A percentile compares a stretch with the other conserved stretches of the same genome.
Conservation (phyloP, 2,329 filamentous ascomycete genomes). For the Ophiostoma australiae region DNA sequence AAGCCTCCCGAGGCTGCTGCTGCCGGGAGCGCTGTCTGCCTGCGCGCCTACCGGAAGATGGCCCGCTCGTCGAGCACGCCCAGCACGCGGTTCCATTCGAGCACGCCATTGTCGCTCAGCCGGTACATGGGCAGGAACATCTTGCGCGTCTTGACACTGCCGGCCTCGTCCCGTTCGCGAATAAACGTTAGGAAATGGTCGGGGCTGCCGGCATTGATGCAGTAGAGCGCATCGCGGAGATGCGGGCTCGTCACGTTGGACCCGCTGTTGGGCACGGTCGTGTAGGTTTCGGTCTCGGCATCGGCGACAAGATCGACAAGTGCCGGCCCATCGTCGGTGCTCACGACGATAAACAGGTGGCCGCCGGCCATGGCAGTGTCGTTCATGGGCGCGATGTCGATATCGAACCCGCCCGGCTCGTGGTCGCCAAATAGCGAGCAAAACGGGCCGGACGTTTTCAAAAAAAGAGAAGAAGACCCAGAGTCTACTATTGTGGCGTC, state of each 20-base stretch:
- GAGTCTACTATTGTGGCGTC: not conserved
- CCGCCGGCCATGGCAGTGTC: conserved; percentile 15
- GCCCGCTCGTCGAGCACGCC: conserved; percentile 15
- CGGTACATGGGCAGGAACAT: conserved; percentile 16
- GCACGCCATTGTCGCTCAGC: conserved; percentile 12
- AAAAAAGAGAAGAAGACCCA: not conserved
- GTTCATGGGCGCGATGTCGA: conserved; percentile 5
- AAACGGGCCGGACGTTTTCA: not conserved
- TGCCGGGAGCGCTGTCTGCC: too few relatives aligned
- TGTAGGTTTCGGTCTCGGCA: not conserved
- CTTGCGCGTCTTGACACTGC: conserved; percentile 6
- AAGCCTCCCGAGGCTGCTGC: not conserved
- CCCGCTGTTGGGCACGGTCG: conserved; percentile 1
- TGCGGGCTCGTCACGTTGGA: not conserved
- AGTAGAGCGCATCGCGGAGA: conserved; percentile 8
- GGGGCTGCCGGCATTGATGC: conserved; percentile 15
- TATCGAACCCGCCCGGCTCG: conserved; percentile 7
- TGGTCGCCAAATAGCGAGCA: conserved; percentile 10
- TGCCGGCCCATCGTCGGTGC: not conserved
- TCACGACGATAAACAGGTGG: conserved; percentile 12
- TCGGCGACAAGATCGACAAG: conserved; percentile 1
- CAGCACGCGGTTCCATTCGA: conserved; percentile 11
- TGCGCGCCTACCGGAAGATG: conserved; percentile 6
- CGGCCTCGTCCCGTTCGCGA: not conserved
- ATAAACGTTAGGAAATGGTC: not conserved